Conservation (phyloP, 2,329 filamentous ascomycete genomes). For the Whalleya microplaca region DNA sequence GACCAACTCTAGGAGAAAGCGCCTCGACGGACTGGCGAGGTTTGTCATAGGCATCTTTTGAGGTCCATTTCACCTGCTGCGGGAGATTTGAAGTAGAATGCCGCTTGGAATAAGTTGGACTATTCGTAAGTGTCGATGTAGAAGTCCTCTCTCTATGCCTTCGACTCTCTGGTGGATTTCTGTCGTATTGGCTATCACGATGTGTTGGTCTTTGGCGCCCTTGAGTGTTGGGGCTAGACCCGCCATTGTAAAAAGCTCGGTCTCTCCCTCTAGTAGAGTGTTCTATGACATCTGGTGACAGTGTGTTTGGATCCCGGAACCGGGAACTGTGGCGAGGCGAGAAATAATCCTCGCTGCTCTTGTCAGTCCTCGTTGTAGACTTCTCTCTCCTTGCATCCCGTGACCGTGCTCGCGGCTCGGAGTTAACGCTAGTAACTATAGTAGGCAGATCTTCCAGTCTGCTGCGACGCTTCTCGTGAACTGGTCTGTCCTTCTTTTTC, state of each 20-base stretch:
- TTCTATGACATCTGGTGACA: conserved; percentile 51
- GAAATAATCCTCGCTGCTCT: conserved; percentile 41
- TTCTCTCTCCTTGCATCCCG: conserved; percentile 30
- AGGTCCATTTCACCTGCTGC: conserved; percentile 24
- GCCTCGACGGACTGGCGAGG: conserved; percentile 23
- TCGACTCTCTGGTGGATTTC: conserved; percentile 25
- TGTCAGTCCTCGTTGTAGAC: conserved; percentile 30
- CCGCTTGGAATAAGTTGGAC: conserved; percentile 31
- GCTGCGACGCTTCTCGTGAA: conserved; percentile 31
- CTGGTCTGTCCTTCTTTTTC: conserved; percentile 26
- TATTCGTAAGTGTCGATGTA: conserved; percentile 24
- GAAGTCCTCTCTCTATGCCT: conserved; percentile 26
- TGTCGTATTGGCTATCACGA: conserved; percentile 26
- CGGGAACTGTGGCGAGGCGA: conserved; percentile 33
- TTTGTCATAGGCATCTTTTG: conserved; percentile 28
- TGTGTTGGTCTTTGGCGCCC: conserved; percentile 29
- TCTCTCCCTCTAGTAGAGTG: conserved; percentile 37
- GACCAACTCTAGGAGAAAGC: conserved; percentile 22
- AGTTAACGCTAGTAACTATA: conserved; percentile 34
- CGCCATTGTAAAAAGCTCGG: conserved; percentile 34
- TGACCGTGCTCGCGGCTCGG: conserved; percentile 16
- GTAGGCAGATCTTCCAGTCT: conserved; percentile 35
- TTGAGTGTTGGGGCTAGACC: conserved; percentile 23
- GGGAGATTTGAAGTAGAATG: conserved; percentile 31
- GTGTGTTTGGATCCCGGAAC: conserved; percentile 41